These are phyloP conservation scores for Lachnellula arida DNA, from an alignment of 2,329 filamentous ascomycete genomes.

Conservation along the genomic window DNA sequence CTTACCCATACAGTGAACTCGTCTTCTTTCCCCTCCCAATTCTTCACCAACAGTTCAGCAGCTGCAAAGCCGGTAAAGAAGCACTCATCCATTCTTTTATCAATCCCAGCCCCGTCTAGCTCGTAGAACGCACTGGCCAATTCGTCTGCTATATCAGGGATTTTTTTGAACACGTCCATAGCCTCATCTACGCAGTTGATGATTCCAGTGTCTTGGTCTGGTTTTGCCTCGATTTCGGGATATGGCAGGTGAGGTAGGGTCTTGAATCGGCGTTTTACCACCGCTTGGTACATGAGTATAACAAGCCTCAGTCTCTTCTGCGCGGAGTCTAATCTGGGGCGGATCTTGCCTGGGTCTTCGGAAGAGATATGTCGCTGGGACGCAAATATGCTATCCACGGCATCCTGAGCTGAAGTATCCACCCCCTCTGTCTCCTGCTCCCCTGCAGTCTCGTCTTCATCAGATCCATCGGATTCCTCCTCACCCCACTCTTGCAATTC, in stretches of 20 bases:
- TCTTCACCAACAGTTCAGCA: slow-evolving; percentile 49
- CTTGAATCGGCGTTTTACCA: slow-evolving; percentile 66
- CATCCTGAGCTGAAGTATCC: slow-evolving; percentile 44
- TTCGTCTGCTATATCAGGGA: slow-evolving; percentile 67
- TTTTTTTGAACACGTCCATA: slow-evolving; percentile 48
- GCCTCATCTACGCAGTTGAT: slow-evolving; percentile 49
- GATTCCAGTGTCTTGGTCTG: slow-evolving; percentile 12
- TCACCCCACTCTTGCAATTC: slow-evolving; percentile 88
- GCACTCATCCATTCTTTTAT: slow-evolving; percentile 53
- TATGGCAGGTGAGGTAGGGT: slow-evolving; percentile 44
- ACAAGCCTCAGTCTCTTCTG: slow-evolving; percentile 63
- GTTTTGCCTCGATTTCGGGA: slow-evolving; percentile 28
- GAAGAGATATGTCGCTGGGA: slow-evolving; percentile 56
- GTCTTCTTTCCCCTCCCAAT: slow-evolving; percentile 64
- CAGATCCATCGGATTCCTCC: slow-evolving; percentile 59
- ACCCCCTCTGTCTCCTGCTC: slow-evolving; percentile 36
- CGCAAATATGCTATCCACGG: slow-evolving; percentile 65
- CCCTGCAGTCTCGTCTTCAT: slow-evolving; percentile 47
- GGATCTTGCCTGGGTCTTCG: slow-evolving; percentile 59
- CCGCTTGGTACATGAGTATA: slow-evolving; percentile 62
- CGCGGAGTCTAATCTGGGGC: slow-evolving; percentile 59
- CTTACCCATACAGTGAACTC: slow-evolving; percentile 71
- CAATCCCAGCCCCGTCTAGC: slow-evolving; percentile 54
- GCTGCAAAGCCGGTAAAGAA: slow-evolving; percentile 54
- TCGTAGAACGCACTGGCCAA: slow-evolving; percentile 70